Base-by-base conservation (phyloP, 208 protist genomes). In the Borovskyia barvae region DNA sequence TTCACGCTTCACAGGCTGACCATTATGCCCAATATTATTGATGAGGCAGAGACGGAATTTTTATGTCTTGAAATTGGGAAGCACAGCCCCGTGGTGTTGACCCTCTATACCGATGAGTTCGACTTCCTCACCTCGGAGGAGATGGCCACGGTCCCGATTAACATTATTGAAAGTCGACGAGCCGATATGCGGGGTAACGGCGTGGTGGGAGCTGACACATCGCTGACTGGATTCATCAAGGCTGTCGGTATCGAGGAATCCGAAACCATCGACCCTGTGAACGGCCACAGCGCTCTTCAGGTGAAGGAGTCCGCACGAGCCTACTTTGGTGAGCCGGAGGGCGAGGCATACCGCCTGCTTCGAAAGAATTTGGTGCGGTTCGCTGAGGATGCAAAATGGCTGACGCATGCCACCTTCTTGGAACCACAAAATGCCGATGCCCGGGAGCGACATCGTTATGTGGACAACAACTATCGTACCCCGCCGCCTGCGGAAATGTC, bases 291-390 rank as follows among this genome's bases (percentile, higher is more conserved):
- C 56, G 37, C 53, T 3, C 54, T 92, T 5, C 56, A 75, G 0
- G 51, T 73, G 2, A 60, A 61, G 9, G 69, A 69, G n/a, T 66
- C 51, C 5, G 46, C 68, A 19, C 64, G 67, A 3, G 61, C 60
- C 33, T 90, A 93, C 72, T 80, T 72, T 47, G 77, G 82, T 8
- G 76, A 86, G 61, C 72, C 74, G 11, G 72, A 82, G 19, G 79
- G 81, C 25, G 75, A 82, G 37, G 64, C 65, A 5, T 93, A 82
- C 50, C 59, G 68, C 15, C 35, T 39, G 25, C 76, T 86, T 35
- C 41, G 55, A 4, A 46, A 67, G 19, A 63, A 73, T 28, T 62
- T 87, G 50, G 41, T 66, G 20, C 68, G 19, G 1, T 70, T 67
- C 32, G 26, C 45, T 0, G 72, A 68, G 14, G 69, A 79, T 41